A percentile compares a stretch with the other conserved stretches of the same genome.
These are phyloP conservation scores for Auxenochlorella protothecoides DNA, from an alignment of 139 green algal genomes.

Conservation along the genomic window DNA sequence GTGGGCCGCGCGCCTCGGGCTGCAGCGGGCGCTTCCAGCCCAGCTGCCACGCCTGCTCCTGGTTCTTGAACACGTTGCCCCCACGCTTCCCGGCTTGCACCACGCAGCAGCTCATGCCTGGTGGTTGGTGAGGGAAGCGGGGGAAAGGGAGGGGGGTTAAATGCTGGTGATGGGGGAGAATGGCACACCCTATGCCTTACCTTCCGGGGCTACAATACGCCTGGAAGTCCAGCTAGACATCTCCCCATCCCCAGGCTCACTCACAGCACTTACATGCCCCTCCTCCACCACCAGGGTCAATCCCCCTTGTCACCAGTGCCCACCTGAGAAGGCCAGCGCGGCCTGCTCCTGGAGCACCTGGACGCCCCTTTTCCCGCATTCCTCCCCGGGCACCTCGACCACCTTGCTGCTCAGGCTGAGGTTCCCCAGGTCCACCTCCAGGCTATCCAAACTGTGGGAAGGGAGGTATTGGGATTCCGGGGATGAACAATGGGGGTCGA, in stretches of 20 bases:
- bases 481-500: too few relatives aligned
- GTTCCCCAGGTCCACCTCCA: constrained; percentile 69
- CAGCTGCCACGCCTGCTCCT: constrained; percentile 20
- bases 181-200: too few relatives aligned
- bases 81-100: constrained; percentile 25
- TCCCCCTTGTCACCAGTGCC: background rate
- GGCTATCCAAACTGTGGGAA: constrained; percentile 7
- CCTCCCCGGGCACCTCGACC: constrained; percentile 15
- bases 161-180: too few relatives aligned
- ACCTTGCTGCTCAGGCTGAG: constrained; percentile 50
- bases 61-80: constrained; percentile 49
- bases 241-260: too few relatives aligned
- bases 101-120: constrained; percentile 18
- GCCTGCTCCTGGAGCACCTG: constrained; percentile 25
- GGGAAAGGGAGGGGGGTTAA: background rate
- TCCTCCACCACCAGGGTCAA: too few relatives aligned
- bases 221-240: too few relatives aligned
- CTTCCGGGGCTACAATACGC: too few relatives aligned
- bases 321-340: constrained; percentile 31
- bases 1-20: background rate
- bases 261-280: too few relatives aligned
- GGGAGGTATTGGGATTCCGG: background rate
- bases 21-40: constrained; percentile 20
- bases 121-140: background rate
- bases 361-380: background rate